These are phyloP conservation scores for Penicillium odoratum DNA, from an alignment of 495 filamentous ascomycete species.

Conservation along the genomic window DNA sequence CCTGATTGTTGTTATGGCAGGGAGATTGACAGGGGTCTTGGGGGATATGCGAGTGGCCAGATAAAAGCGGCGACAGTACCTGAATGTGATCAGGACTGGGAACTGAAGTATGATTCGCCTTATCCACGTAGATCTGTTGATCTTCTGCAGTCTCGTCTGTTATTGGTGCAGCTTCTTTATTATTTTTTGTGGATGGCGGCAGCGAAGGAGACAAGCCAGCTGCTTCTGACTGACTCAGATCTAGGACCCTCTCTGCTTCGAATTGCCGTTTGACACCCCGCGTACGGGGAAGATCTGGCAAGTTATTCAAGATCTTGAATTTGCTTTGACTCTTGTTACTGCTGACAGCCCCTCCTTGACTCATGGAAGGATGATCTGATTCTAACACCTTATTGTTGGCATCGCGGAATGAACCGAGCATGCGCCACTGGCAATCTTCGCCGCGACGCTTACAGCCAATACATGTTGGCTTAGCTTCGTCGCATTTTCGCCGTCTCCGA, in stretches of 20 bases:
- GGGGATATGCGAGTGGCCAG: constrained; percentile 15
- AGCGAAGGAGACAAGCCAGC: constrained; percentile 2
- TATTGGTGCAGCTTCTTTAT: background rate
- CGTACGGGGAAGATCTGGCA: constrained; percentile 1
- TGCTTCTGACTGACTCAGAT: background rate
- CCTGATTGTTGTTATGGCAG: background rate
- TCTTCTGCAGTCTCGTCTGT: background rate
- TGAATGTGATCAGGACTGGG: background rate
- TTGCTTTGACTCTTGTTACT: constrained; percentile 25
- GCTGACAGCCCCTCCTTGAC: constrained; percentile 22
- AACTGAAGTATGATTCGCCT: background rate
- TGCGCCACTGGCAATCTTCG: constrained; percentile 34
- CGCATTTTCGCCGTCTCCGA: constrained; percentile 34
- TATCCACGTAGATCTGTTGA: background rate
- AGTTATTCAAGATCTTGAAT: constrained; percentile 32
- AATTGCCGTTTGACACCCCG: constrained; percentile 1
- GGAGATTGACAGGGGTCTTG: background rate
- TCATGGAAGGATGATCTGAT: constrained; percentile 35
- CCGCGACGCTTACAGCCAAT: constrained; percentile 33
- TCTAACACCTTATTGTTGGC: constrained; percentile 35
- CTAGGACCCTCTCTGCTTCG: background rate
- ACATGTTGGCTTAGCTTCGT: constrained; percentile 34
- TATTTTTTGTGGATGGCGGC: background rate
- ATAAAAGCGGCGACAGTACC: constrained; percentile 16
- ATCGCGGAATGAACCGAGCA: constrained; percentile 37